These are phyloP conservation scores for Cucurbita ficifolia DNA, from an alignment of 306 rosid genomes.

Conservation along the genomic window DNA sequence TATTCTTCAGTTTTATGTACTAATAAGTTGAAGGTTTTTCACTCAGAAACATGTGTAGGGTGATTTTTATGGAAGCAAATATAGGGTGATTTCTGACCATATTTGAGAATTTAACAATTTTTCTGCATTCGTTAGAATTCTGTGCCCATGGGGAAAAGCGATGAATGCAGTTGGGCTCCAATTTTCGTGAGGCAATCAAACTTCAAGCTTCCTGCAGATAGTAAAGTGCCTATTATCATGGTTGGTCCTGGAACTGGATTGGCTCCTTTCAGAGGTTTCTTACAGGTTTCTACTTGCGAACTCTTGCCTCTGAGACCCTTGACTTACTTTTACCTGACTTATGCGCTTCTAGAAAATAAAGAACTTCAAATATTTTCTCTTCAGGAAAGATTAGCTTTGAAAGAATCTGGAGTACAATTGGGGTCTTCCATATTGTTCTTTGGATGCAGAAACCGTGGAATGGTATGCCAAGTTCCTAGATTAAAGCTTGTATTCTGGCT, in stretches of 20 bases:
- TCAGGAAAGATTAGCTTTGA: conserved; percentile 83
- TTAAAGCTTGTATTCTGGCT: neutral
- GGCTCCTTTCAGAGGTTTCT: conserved; percentile 99
- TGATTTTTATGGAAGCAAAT: neutral
- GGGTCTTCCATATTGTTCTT: conserved; percentile 73
- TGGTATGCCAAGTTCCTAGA: conserved; percentile 32
- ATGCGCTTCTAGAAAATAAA: neutral
- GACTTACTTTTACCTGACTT: neutral
- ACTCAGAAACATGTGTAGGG: neutral
- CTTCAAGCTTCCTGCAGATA: conserved; percentile 78
- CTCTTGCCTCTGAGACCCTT: conserved; percentile 8
- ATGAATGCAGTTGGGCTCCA: conserved; percentile 84
- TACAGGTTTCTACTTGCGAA: conserved; percentile 52
- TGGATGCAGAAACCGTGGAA: conserved; percentile 78
- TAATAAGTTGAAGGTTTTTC: neutral
- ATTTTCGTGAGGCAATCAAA: conserved; percentile 86
- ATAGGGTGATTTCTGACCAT: neutral
- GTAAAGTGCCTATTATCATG: conserved; percentile 75
- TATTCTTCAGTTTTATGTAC: neutral
- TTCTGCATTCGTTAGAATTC: conserved; percentile 37
- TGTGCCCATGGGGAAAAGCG: conserved; percentile 49
- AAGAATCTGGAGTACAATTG: conserved; percentile 57
- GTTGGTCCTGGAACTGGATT: conserved; percentile 99
- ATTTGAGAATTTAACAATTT: neutral
- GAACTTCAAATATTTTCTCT: neutral